Conservation (phyloP, 1,284 basidiomycete genomes). For the Golubevia sp. region DNA sequence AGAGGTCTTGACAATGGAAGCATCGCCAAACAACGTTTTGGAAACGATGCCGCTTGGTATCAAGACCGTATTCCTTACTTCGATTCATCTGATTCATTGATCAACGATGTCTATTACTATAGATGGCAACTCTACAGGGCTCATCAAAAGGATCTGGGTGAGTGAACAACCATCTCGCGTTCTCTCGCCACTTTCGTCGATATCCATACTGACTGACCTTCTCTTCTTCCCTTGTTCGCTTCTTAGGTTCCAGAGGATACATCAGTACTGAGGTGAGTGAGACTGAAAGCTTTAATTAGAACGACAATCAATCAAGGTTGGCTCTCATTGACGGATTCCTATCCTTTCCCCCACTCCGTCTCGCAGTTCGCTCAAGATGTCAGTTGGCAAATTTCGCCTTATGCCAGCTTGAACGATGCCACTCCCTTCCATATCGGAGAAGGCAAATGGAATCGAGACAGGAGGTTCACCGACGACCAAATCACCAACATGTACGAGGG, state of each 20-base stretch:
- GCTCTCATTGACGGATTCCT: no score
- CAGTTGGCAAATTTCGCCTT: slow-evolving; percentile 6
- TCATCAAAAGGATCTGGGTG: slow-evolving; percentile 11
- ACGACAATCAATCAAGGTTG: no score
- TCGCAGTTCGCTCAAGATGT: slow-evolving; percentile 8
- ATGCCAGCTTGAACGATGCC: slow-evolving; percentile 10
- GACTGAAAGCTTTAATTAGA: no score
- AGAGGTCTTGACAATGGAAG: neutral
- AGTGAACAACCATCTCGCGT: no score
- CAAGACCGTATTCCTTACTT: slow-evolving; percentile 10
- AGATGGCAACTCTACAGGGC: slow-evolving; percentile 6
- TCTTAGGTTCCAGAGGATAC: slow-evolving; percentile 4
- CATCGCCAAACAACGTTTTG: slow-evolving; percentile 4
- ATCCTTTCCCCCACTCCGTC: no score
- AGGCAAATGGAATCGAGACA: slow-evolving; percentile 6
- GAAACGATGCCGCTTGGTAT: slow-evolving; percentile 12
- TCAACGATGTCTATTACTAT: slow-evolving; percentile 12
- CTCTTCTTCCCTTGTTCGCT: no score
- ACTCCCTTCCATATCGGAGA: slow-evolving; percentile 6
- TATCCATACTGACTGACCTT: no score
- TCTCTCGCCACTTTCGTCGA: no score
- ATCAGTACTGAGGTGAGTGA: slow-evolving; percentile 6
- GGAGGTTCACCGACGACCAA: slow-evolving; percentile 4
- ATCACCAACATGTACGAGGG: slow-evolving; percentile 2
- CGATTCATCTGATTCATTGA: slow-evolving; percentile 4